Conservation (phyloP, 352 stramenopile species). For the Phytophthora cryptogea region DNA sequence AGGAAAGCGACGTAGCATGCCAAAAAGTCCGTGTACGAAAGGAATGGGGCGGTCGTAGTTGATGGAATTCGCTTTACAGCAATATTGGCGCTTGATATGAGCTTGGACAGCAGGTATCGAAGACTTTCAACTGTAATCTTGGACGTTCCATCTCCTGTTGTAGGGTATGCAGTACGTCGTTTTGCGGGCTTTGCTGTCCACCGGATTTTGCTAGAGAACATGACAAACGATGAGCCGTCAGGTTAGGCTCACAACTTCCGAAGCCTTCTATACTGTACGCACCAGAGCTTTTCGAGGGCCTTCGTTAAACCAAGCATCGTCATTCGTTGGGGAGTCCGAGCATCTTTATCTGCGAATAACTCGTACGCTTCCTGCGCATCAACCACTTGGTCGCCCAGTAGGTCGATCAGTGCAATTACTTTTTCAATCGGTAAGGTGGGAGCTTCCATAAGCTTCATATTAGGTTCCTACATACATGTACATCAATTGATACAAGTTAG, state of each 20-base stretch:
- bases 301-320: constrained; percentile 52
- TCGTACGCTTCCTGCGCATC: constrained; percentile 65
- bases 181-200: constrained; percentile 1
- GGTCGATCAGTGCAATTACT: constrained; percentile 64
- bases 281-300: constrained; percentile 52
- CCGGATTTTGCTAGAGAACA: constrained; percentile 12
- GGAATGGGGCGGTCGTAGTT: constrained; percentile 38
- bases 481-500: background rate
- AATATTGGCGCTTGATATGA: constrained; percentile 42
- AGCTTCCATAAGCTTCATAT: background rate
- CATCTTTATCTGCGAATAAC: constrained; percentile 32
- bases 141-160: background rate
- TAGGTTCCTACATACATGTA: constrained; percentile 2
- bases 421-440: constrained; percentile 37
- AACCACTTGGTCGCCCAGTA: constrained; percentile 62
- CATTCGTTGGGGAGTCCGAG: constrained; percentile 28
- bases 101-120: constrained; percentile 42
- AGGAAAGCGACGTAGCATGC: constrained; percentile 60
- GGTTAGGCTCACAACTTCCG: background rate
- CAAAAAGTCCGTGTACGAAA: constrained; percentile 76
- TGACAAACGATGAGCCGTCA: background rate
- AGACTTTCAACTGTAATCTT: constrained; percentile 37
- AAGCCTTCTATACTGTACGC: background rate
- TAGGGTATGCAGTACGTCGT: background rate
- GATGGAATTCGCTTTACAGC: constrained; percentile 33